Conservation (phyloP, 2,329 filamentous ascomycete genomes). For the Cladosporium austrohemisphaericum region DNA sequence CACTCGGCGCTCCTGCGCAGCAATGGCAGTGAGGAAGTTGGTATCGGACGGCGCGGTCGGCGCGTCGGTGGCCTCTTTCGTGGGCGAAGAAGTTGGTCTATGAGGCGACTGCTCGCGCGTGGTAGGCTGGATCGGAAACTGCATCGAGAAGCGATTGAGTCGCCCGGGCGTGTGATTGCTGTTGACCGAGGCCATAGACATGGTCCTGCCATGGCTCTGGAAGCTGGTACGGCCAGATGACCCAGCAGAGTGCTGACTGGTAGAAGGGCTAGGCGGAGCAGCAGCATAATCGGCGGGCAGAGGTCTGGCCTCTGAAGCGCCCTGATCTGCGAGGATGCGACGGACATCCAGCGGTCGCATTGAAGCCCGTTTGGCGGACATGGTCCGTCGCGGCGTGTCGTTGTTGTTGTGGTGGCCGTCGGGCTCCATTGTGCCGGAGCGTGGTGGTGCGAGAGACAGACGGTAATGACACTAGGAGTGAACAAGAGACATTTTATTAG, state of each 20-base stretch:
- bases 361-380: conserved; percentile 10
- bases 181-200: conserved; percentile 24
- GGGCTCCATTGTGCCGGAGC: conserved; percentile 3
- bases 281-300: conserved; percentile 19
- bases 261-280: conserved; percentile 16
- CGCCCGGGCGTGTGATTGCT: conserved; percentile 14
- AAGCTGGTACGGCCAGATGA: conserved; percentile 21
- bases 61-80: conserved; percentile 31
- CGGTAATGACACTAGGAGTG: background rate
- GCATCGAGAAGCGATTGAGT: conserved; percentile 46
- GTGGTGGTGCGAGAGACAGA: background rate
- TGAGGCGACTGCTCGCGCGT: conserved; percentile 28
- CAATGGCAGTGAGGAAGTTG: conserved; percentile 80
- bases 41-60: conserved; percentile 32
- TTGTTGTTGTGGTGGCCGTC: background rate
- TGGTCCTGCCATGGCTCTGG: conserved; percentile 28
- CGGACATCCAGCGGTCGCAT: conserved; percentile 17
- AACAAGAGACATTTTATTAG: conserved; percentile 8
- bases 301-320: conserved; percentile 14
- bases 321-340: conserved; percentile 13
- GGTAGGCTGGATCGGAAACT: conserved; percentile 45
- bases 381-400: conserved; percentile 7
- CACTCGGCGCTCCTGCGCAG: conserved; percentile 85
- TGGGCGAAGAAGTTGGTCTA: conserved; percentile 32
- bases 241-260: conserved; percentile 15